These are phyloP conservation scores for Dioscorea dumetorum DNA, from an alignment of 106 monocot genomes.

Conservation along the genomic window DNA sequence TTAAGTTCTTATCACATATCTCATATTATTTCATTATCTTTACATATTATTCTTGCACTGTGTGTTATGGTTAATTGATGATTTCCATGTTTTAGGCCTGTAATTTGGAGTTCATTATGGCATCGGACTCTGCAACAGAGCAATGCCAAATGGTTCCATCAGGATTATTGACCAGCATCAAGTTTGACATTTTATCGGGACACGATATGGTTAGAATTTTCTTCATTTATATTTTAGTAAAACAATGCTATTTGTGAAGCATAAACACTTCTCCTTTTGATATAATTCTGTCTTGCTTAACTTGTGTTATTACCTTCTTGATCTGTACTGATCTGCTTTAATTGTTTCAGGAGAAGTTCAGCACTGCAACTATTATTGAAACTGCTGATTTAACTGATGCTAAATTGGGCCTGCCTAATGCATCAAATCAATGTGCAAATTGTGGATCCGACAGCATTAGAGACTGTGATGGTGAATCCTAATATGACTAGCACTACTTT, in stretches of 20 bases:
- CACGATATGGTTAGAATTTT: conserved; percentile 13
- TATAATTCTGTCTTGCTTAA: neutral
- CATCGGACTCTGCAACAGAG: neutral
- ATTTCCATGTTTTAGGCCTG: no score
- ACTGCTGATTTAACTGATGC: conserved; percentile 47
- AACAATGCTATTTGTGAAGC: neutral
- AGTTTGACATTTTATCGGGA: conserved; percentile 10
- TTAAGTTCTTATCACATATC: no score
- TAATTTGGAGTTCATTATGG: conserved; percentile 4
- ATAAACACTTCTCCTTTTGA: neutral
- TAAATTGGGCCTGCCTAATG: conserved; percentile 74
- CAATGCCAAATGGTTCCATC: conserved; percentile 2
- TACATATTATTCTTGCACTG: no score
- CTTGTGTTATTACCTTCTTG: neutral
- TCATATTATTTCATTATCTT: no score
- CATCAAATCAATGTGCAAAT: conserved; percentile 39
- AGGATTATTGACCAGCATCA: conserved; percentile 8
- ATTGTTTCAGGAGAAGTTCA: conserved; percentile 36
- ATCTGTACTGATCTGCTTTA: neutral
- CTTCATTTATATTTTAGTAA: no score
- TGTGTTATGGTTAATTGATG: no score
- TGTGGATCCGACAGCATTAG: conserved; percentile 47
- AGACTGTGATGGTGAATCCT: conserved; percentile 64
- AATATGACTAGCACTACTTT: neutral
- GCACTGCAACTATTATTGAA: conserved; percentile 29